Conservation (phyloP, 1,139 yeast species). For the Saccharomyces hybrid region DNA sequence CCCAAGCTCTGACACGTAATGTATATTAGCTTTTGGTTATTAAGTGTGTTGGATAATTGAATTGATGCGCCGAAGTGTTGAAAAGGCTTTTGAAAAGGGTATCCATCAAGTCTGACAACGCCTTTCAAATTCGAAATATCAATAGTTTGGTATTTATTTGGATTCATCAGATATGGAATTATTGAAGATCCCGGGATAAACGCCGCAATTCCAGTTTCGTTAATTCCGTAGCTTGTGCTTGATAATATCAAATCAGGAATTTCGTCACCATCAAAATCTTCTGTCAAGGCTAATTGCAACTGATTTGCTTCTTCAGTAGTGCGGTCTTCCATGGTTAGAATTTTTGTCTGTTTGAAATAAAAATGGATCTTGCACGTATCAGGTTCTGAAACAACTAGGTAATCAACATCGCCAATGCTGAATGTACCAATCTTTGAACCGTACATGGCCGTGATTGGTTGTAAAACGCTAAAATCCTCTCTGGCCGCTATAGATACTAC, state of each 20-base stretch:
- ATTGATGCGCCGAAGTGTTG: conserved; percentile 37
- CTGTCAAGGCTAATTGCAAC: conserved; percentile 16
- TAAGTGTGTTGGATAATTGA: conserved; percentile 13
- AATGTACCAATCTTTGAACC: conserved; percentile 30
- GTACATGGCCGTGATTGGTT: conserved; percentile 27
- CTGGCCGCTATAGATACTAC: conserved; percentile 8
- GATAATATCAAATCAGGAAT: conserved; percentile 38
- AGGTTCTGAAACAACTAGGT: conserved; percentile 34
- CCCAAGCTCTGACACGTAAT: conserved; percentile 34
- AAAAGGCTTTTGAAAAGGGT: conserved; percentile 21
- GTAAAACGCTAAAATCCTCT: not conserved
- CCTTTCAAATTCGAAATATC: conserved; percentile 12
- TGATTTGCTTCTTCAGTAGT: conserved; percentile 12
- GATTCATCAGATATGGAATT: conserved; percentile 14
- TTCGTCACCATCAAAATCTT: conserved; percentile 35
- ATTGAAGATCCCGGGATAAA: conserved; percentile 34
- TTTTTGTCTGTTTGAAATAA: conserved; percentile 18
- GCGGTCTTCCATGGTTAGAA: conserved; percentile 21
- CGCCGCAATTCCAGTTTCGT: conserved; percentile 37
- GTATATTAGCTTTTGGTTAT: conserved; percentile 20
- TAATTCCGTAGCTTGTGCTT: conserved; percentile 37
- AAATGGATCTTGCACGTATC: conserved; percentile 29
- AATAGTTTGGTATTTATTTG: conserved; percentile 9
- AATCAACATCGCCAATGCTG: conserved; percentile 22
- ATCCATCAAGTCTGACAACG: conserved; percentile 7